Conservation (phyloP, 2,329 filamentous ascomycete species). For the Nemania abortiva region DNA sequence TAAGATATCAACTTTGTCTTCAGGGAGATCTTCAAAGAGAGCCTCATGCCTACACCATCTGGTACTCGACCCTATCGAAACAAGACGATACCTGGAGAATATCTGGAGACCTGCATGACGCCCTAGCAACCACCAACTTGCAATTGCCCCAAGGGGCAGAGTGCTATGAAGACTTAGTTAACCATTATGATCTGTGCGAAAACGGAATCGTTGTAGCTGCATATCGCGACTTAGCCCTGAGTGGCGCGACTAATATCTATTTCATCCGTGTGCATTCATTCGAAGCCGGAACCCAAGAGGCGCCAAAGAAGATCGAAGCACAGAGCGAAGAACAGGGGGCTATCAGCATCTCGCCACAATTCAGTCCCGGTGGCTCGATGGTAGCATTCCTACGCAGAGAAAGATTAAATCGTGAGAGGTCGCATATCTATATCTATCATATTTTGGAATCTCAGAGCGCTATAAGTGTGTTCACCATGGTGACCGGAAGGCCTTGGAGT, state of each 20-base stretch:
- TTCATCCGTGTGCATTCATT: conserved; percentile 18
- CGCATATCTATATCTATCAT: conserved; percentile 50
- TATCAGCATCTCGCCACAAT: conserved; percentile 47
- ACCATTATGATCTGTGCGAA: conserved; percentile 52
- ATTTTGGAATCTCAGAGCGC: conserved; percentile 45
- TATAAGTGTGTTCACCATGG: conserved; percentile 48
- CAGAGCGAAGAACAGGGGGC: conserved; percentile 4
- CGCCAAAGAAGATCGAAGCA: conserved; percentile 3
- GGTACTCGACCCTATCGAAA: conserved; percentile 54
- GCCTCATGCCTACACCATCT: conserved; percentile 53
- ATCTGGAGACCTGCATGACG: conserved; percentile 50
- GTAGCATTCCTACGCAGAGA: conserved; percentile 51
- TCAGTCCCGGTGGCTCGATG: conserved; percentile 54
- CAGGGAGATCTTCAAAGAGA: conserved; percentile 53
- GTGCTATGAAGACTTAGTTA: conserved; percentile 40
- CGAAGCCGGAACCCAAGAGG: background rate
- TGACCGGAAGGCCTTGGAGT: conserved; percentile 45
- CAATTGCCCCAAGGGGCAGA: conserved; percentile 51
- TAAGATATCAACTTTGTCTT: background rate
- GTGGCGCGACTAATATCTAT: conserved; percentile 10
- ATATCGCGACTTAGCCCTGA: background rate
- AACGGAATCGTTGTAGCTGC: conserved; percentile 53
- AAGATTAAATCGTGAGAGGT: conserved; percentile 7
- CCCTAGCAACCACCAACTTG: conserved; percentile 49
- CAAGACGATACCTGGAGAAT: conserved; percentile 51